A percentile compares a stretch with the other conserved stretches of the same genome.
These are phyloP conservation scores for Aegilops bicornis DNA, from an alignment of 176 grass and related monocot genomes.

Conservation along the genomic window DNA sequence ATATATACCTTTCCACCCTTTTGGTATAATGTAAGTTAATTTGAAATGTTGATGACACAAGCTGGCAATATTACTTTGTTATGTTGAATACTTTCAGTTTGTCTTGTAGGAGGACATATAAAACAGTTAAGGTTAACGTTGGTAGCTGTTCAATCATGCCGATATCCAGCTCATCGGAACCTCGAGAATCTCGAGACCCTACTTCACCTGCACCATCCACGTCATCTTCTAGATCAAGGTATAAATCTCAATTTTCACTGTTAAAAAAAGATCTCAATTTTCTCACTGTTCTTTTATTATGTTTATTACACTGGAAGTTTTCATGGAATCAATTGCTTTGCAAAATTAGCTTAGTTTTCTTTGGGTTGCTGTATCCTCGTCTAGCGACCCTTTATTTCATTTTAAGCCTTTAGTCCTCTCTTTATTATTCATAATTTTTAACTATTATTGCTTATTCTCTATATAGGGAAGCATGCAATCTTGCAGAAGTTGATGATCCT, in stretches of 20 bases:
- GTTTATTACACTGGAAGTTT: constrained; percentile 5
- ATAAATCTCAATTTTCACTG: constrained; percentile 12
- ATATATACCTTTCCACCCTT: not conserved
- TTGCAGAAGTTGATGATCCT: constrained; percentile 79
- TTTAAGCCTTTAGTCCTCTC: not conserved
- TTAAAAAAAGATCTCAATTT: not conserved
- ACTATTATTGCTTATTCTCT: constrained; percentile 3
- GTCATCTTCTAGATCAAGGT: constrained; percentile 83
- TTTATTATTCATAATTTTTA: constrained; percentile 7
- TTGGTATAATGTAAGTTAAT: constrained; percentile 3
- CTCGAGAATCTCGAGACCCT: constrained; percentile 28
- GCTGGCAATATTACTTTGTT: constrained; percentile 12
- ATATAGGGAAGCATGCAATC: constrained; percentile 63
- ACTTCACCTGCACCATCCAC: constrained; percentile 65
- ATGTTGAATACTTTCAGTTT: constrained; percentile 25
- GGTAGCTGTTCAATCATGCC: constrained; percentile 50
- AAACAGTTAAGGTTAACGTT: constrained; percentile 20
- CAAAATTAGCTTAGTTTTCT: constrained; percentile 23
- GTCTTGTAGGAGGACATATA: constrained; percentile 34
- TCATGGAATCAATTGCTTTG: not conserved
- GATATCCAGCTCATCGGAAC: constrained; percentile 37
- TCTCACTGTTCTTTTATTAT: not conserved
- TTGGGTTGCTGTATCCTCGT: constrained; percentile 18
- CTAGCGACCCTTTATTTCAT: constrained; percentile 9
- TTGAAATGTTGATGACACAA: constrained; percentile 2